These are phyloP conservation scores for Fusarium dimerum DNA, from an alignment of 2,329 filamentous ascomycete genomes.

Conservation along the genomic window DNA sequence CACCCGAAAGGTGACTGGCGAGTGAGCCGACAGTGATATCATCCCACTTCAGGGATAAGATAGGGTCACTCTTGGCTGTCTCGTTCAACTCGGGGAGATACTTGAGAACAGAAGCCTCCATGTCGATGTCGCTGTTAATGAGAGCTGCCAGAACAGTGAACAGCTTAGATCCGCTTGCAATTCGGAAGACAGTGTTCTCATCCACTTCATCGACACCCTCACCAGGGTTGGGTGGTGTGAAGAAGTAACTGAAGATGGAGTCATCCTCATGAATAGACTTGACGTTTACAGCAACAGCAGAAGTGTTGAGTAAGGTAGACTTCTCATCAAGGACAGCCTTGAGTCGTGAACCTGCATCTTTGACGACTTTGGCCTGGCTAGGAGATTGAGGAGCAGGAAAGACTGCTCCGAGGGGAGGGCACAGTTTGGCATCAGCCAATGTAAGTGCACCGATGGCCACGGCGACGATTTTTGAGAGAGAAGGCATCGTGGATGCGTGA, in stretches of 20 bases:
- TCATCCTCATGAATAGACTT: slow-evolving; percentile 43
- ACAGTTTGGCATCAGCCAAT: slow-evolving; percentile 34
- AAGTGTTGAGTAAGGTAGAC: slow-evolving; percentile 31
- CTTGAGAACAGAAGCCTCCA: slow-evolving; percentile 46
- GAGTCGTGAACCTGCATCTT: slow-evolving; percentile 27
- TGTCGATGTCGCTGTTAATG: slow-evolving; percentile 30
- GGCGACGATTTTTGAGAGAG: slow-evolving; percentile 13
- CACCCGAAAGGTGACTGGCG: slow-evolving; percentile 47
- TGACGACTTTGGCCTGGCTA: slow-evolving; percentile 31
- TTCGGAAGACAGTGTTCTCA: slow-evolving; percentile 35
- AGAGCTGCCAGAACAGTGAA: slow-evolving; percentile 35
- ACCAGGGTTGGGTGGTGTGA: slow-evolving; percentile 37
- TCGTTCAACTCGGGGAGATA: slow-evolving; percentile 43
- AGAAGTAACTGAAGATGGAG: slow-evolving; percentile 41
- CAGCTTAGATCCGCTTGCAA: slow-evolving; percentile 39
- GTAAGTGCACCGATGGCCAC: slow-evolving; percentile 13
- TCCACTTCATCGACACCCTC: slow-evolving; percentile 29
- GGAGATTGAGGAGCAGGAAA: slow-evolving; percentile 39
- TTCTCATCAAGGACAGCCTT: slow-evolving; percentile 26
- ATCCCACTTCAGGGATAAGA: slow-evolving; percentile 45
- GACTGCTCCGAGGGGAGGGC: slow-evolving; percentile 45
- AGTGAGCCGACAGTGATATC: slow-evolving; percentile 48
- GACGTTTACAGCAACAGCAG: slow-evolving; percentile 41
- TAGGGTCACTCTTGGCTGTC: slow-evolving; percentile 25
- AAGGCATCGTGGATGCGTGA: slow-evolving; percentile 14